Evolutionary conservation across 192 early-diverging fungal species (phyloP).

Genomic region (Coemansia sp.): DNA sequence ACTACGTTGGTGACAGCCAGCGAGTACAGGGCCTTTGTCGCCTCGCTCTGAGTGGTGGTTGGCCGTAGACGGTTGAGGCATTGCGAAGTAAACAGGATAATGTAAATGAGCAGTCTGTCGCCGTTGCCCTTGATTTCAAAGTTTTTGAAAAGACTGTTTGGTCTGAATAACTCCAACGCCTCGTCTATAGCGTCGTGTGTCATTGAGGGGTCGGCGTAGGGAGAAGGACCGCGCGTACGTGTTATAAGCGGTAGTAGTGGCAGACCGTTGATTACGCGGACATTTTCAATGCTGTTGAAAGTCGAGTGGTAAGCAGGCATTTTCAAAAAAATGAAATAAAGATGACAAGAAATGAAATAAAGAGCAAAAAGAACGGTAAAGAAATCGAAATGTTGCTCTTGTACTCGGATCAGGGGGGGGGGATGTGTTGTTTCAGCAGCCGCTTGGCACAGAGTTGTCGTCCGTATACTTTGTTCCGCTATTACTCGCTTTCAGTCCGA

Average conservation of each 20-base stretch:
- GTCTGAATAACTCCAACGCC: conserved; percentile 90
- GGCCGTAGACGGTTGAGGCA: conserved; percentile 73
- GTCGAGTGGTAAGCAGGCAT: conserved; percentile 53
- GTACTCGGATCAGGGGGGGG: not conserved
- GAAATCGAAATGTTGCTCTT: not conserved
- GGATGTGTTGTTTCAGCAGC: conserved; percentile 11
- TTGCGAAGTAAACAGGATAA: conserved; percentile 91
- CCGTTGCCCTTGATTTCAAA: conserved; percentile 97
- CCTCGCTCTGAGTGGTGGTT: conserved; percentile 69
- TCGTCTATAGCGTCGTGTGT: conserved; percentile 94
- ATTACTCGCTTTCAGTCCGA: conserved; percentile 44
- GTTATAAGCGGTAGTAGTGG: conserved; percentile 89
- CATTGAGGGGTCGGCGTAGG: conserved; percentile 61
- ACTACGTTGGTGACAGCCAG: conserved; percentile 89
- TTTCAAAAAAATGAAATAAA: not conserved
- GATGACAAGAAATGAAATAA: not conserved
- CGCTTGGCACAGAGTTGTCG: conserved; percentile 31
- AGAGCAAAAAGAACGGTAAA: not conserved
- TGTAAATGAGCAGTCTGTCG: conserved; percentile 95
- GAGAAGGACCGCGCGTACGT: conserved; percentile 84
- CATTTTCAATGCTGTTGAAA: conserved; percentile 23
- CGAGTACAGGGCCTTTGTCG: conserved; percentile 76
- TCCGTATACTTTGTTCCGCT: conserved; percentile 16
- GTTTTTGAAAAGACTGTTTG: conserved; percentile 98
- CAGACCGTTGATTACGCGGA: conserved; percentile 77